Base-by-base conservation (phyloP, 2,329 filamentous ascomycete species). In the Aspergillus novofumigatus region DNA sequence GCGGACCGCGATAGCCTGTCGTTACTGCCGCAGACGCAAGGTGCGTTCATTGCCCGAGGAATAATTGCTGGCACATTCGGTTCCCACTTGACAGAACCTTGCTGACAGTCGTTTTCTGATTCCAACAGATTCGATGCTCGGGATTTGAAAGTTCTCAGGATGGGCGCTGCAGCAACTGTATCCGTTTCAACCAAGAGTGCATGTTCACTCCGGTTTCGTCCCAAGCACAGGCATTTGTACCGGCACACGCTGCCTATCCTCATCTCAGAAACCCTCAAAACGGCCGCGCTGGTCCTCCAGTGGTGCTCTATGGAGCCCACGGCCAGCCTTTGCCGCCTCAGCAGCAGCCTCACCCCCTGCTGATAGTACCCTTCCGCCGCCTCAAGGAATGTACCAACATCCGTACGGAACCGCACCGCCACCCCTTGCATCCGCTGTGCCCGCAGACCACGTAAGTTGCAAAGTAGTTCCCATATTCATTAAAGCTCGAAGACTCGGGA, bases 121-220 rank as follows among this genome's bases (percentile, higher is more conserved):
- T 49, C 51, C 59, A 59, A 57, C 72, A 90, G 87, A 90, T 90
- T 71, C 86, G 88, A 58, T 91, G 87, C 78, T 90, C 87, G 3
- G 88, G 87, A 28, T 91, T 90, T 69, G 87, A 90, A 67, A 83
- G 82, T 56, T 88, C 86, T 42, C 83, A 86, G 42, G 86, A 90
- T 72, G 88, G 88, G 58, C 84, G 86, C 59, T 91, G 87, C 78
- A 84, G 81, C 67, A 90, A 90, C 71, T 91, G 87, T 69, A 80
- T 86, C 62, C 81, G 87, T 50, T 91, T 90, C 75, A 87, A 87
- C 62, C 87, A 90, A 73, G 86, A 89, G 69, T 91, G 88, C 75
- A 85, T 91, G 73, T 91, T 91, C 73, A 90, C 87, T 1, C 87
- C 88, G 2, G 87, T 91, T 25, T 89, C 86, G 3, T 87, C 86